A percentile compares a stretch with the other conserved stretches of the same genome.
phyloP scores from a whole-genome alignment of 345 rosid genomes.

The Salix brachista region DNA sequence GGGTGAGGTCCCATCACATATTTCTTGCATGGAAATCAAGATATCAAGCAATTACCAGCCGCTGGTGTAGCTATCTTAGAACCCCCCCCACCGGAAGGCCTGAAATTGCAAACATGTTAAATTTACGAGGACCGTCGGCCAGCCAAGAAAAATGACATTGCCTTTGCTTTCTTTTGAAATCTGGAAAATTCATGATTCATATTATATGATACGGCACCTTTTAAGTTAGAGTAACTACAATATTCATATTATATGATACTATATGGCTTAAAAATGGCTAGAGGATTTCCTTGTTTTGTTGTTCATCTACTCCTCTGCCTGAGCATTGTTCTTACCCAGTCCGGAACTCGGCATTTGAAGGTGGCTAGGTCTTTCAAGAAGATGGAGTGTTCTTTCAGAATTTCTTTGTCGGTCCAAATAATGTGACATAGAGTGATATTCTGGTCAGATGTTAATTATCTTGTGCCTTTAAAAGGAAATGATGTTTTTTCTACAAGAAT shows the following conservation, averaged over 20 bases:
- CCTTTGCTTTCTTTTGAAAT: neutral
- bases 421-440: neutral
- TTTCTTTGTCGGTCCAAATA: neutral
- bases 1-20: neutral
- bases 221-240: neutral
- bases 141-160: constrained; percentile 2
- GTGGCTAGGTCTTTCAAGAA: neutral
- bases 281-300: neutral
- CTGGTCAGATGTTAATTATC: neutral
- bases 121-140: neutral
- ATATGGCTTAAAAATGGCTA: neutral
- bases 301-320: constrained; percentile 1
- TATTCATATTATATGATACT: neutral
- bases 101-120: neutral
- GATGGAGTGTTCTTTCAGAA: neutral
- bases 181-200: neutral
- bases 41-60: neutral
- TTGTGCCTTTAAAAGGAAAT: neutral
- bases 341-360: constrained; percentile 6
- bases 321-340: neutral
- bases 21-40: neutral
- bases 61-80: neutral
- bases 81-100: neutral
- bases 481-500: neutral
- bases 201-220: neutral